Evolutionary conservation across 495 filamentous ascomycete genomes (phyloP).

Genomic region (Xylaria intraflava): DNA sequence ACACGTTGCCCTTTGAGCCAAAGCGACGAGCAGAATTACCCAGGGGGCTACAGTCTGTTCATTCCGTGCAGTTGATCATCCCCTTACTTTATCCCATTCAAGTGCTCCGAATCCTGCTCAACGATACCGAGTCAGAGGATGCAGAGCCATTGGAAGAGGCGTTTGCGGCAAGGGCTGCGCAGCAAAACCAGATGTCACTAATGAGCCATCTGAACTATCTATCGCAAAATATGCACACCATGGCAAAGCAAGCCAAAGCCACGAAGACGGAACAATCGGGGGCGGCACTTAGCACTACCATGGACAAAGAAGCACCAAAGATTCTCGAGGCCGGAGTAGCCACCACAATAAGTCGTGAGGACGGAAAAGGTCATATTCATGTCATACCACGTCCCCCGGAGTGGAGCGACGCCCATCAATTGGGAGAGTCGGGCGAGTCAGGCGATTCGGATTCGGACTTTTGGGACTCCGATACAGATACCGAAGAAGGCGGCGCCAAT

Average conservation of each 20-base stretch:
- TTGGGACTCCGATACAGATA: conserved; percentile 33
- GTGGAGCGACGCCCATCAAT: conserved; percentile 53
- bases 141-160: conserved; percentile 56
- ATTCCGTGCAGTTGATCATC: conserved; percentile 61
- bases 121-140: conserved; percentile 54
- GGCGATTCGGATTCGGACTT: conserved; percentile 35
- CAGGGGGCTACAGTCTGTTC: conserved; percentile 52
- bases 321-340: neutral
- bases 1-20: conserved; percentile 67
- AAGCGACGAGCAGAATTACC: conserved; percentile 57
- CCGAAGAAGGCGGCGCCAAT: conserved; percentile 34
- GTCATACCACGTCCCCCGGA: conserved; percentile 78
- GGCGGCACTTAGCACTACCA: neutral
- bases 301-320: neutral
- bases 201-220: conserved; percentile 74
- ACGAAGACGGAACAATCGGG: neutral
- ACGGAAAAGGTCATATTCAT: conserved; percentile 58
- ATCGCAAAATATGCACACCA: conserved; percentile 61
- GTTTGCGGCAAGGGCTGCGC: conserved; percentile 53
- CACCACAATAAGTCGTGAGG: conserved; percentile 22
- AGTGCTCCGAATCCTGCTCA: conserved; percentile 57
- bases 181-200: conserved; percentile 55
- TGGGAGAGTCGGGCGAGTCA: conserved; percentile 42
- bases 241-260: conserved; percentile 50
- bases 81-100: conserved; percentile 70